These are phyloP conservation scores for Euphorbia celastroides DNA, from an alignment of 441 rosid genomes.

Conservation along the genomic window DNA sequence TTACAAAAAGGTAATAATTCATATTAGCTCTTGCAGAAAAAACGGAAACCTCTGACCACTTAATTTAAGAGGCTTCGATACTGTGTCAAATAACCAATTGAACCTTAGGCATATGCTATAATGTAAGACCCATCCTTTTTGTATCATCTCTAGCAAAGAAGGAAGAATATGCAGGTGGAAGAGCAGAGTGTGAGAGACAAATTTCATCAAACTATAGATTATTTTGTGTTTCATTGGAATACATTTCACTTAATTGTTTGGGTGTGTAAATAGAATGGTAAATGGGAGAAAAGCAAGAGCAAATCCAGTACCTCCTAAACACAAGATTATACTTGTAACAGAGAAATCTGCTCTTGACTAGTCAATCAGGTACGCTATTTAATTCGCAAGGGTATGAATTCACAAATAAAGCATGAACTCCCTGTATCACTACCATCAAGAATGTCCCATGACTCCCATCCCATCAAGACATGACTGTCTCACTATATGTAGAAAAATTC, in stretches of 20 bases:
- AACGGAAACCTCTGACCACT: neutral
- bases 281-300: neutral
- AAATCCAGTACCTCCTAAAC: neutral
- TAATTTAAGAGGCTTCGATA: neutral
- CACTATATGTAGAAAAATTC: neutral
- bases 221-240: neutral
- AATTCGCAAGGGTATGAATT: neutral
- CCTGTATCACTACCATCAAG: neutral
- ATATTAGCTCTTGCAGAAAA: constrained; percentile 2
- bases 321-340: neutral
- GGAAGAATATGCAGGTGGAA: neutral
- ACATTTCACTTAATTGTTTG: neutral
- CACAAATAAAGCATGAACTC: neutral
- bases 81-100: neutral
- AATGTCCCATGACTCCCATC: neutral
- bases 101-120: neutral
- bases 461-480: neutral
- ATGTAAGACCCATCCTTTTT: neutral
- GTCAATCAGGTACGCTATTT: neutral
- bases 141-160: neutral
- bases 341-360: neutral
- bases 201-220: neutral
- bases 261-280: neutral
- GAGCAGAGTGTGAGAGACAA: neutral
- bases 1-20: constrained; percentile 5